Conservation (phyloP, 768 basidiomycete genomes). For the Daedaleopsis nitida region DNA sequence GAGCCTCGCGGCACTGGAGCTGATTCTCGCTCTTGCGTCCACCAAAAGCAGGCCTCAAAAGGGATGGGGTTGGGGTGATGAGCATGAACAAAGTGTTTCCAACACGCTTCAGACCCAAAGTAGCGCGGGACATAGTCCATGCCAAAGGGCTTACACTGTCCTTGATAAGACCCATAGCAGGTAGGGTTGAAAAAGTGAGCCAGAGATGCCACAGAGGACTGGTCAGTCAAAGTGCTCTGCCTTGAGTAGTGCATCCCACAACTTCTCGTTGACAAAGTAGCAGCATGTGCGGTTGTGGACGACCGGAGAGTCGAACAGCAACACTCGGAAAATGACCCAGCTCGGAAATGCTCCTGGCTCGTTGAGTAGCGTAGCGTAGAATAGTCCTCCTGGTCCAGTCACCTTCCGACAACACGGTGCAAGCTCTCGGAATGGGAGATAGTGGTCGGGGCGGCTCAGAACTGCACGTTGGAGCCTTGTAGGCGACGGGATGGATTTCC, state of each 20-base stretch:
- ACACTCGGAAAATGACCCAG: not conserved
- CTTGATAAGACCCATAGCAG: too few relatives aligned
- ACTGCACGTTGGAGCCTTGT: not conserved
- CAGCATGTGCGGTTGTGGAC: not conserved
- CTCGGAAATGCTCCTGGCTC: not conserved
- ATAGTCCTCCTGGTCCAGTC: slow-evolving; percentile 15
- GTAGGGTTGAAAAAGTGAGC: too few relatives aligned
- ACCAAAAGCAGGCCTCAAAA: too few relatives aligned
- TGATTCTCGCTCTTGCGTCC: too few relatives aligned
- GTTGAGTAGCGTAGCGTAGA: slow-evolving; percentile 7
- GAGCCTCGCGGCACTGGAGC: too few relatives aligned
- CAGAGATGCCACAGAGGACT: too few relatives aligned
- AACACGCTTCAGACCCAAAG: too few relatives aligned
- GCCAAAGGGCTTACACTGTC: too few relatives aligned
- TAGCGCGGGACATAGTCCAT: too few relatives aligned
- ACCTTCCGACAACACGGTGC: not conserved
- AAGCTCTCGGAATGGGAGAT: not conserved
- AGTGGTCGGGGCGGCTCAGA: not conserved
- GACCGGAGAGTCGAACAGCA: not conserved
- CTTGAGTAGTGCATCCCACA: not conserved
- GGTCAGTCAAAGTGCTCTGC: not conserved
- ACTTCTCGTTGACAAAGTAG: not conserved
- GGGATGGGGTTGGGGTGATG: too few relatives aligned
- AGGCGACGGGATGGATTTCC: not conserved
- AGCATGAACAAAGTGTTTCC: too few relatives aligned